Evolutionary conservation across 345 rosid genomes (phyloP).

Genomic region (Noccaea caerulescens): DNA sequence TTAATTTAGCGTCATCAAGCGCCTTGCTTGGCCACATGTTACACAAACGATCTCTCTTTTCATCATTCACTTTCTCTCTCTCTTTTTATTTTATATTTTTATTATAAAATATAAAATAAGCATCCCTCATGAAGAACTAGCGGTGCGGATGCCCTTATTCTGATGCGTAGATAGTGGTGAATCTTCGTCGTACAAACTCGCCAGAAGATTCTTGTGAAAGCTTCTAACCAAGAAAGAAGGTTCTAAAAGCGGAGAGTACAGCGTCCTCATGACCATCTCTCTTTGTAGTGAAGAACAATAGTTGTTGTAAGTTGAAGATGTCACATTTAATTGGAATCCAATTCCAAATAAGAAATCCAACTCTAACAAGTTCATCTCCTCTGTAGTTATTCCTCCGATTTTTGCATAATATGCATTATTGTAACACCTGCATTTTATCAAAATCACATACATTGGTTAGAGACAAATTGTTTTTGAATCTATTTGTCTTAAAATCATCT

Average conservation of each 20-base stretch:
- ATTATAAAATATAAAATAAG: no score
- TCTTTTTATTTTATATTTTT: no score
- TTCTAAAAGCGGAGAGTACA: conserved; percentile 41
- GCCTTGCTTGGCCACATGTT: no score
- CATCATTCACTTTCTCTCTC: no score
- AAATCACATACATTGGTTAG: not conserved
- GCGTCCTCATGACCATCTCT: conserved; percentile 43
- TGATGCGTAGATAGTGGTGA: conserved; percentile 12
- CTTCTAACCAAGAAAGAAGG: conserved; percentile 32
- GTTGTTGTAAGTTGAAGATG: conserved; percentile 52
- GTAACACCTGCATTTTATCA: conserved; percentile 51
- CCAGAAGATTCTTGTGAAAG: conserved; percentile 22
- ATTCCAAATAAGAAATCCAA: conserved; percentile 70
- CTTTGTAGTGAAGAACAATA: conserved; percentile 58
- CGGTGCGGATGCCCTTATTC: no score
- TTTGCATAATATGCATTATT: conserved; percentile 70
- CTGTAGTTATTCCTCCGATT: conserved; percentile 67
- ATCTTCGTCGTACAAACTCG: conserved; percentile 28
- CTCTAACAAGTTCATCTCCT: conserved; percentile 70
- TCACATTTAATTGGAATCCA: conserved; percentile 68
- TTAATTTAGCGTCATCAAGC: no score
- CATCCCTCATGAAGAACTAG: no score
- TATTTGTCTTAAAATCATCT: no score
- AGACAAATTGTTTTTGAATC: not conserved
- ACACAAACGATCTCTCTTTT: no score